phyloP scores from a whole-genome alignment of 768 basidiomycete species.

The Amanita fuliginea region DNA sequence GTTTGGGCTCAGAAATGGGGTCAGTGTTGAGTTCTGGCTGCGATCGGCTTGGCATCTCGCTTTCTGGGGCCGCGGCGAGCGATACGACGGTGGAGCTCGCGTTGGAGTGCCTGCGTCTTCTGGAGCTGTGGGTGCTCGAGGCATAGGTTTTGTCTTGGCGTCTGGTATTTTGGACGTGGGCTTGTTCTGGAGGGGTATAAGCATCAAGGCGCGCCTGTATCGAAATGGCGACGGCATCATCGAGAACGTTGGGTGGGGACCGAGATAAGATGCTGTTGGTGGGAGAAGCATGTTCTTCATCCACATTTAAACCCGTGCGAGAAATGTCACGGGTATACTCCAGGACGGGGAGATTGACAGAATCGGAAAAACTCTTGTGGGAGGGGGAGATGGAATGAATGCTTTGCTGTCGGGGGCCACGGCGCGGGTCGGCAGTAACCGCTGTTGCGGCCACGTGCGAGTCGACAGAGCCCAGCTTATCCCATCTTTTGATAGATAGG shows the following conservation, averaged over 20 bases:
- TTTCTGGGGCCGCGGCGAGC: not conserved
- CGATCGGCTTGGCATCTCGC: not conserved
- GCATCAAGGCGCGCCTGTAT: not conserved
- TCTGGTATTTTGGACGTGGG: not conserved
- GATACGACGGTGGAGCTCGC: not conserved
- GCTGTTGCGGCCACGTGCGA: constrained; percentile 12
- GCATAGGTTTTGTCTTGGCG: not conserved
- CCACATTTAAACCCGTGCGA: not conserved
- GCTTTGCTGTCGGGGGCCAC: not conserved
- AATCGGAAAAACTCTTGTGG: not conserved
- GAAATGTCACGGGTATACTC: not conserved
- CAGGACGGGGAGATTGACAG: not conserved
- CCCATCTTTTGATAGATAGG: constrained; percentile 14
- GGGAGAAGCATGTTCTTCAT: not conserved
- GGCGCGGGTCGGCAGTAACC: not conserved
- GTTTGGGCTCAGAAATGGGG: not conserved
- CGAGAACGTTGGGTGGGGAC: not conserved
- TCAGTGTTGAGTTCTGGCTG: not conserved
- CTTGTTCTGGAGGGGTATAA: not conserved
- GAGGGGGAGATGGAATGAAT: not conserved
- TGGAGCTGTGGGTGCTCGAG: not conserved
- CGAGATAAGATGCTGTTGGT: not conserved
- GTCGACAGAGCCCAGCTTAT: constrained; percentile 21
- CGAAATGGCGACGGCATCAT: not conserved
- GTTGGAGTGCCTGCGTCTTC: not conserved